Base-by-base conservation (phyloP, 805 yeast species). In the Wickerhamiella parazyma region DNA sequence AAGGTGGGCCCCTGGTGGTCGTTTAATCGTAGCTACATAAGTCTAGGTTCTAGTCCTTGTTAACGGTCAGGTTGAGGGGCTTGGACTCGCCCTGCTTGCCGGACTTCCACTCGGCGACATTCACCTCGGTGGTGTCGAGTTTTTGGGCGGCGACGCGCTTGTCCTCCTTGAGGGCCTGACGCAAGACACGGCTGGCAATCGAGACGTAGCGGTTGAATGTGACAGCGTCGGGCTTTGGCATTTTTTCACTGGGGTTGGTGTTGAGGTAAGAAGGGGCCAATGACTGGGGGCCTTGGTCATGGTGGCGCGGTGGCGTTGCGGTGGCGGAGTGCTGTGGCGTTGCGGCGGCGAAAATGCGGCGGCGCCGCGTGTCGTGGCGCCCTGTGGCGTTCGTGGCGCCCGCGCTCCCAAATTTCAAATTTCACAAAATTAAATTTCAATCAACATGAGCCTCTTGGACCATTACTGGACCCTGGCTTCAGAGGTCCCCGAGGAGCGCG, bases 161-260 rank as follows among this genome's bases (percentile, higher is more conserved):
- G 59, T 87, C 95, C 51, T 86, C 77, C 72, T 89, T 89, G 63
- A 89, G 75, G 42, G 95, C 79, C 57, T 72, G 70, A 71, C 96
- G 85, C 55, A 85, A 75, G 50, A 94, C 75, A 63, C 77, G 77
- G 60, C 95, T 94, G 59, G 95, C 83, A 60, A 89, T 73, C 54
- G 94, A 75, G 65, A 87, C 72, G 68, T 89, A 89, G 65, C 79
- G 82, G 80, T 83, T 84, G 71, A 80, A 76, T 53, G 80, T 74
- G 22, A 46, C 38, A 6, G 51, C 52, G 35, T 53, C 48, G 41
- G 57, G 57, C 51, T 54, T 54, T 41, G 57, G 55, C 57, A 54
- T 54, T 28, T 28, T 28, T n/a, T 28, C 12, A 11, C 14, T 16
- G 31, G n/a, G 7, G 31, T 5, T 21, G 14, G 31, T 28, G 40